Base-by-base conservation (phyloP, 1,284 basidiomycete species). In the Lignosus rhinocerotis region DNA sequence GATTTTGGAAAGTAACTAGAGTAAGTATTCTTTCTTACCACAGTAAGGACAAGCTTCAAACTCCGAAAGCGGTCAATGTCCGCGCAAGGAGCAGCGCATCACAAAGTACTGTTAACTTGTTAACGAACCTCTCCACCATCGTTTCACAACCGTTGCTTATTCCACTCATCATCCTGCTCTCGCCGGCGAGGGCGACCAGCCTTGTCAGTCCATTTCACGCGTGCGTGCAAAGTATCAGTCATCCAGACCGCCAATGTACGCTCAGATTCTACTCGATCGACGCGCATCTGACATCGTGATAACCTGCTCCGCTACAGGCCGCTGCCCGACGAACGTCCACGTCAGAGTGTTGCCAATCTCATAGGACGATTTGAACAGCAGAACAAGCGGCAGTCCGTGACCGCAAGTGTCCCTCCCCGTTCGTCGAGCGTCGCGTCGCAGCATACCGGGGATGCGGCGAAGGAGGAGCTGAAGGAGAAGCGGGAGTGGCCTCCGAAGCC, bases 321-420 rank as follows among this genome's bases (percentile, higher is more conserved):
- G 55, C 75, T 91, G 60, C 90, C 90, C 72, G 90, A 92, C 79
- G 90, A 92, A 76, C 83, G 87, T 69, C 90, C 90, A 51, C 86
- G 90, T 61, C 81, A 81, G 70, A 90, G 86, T 68, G 90, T 92
- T 53, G 90, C 90, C 61, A 92, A 91, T 70, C 86, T 92, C 74
- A 92, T 92, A 68, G 90, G 89, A 47, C 82, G 87, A 58, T 92
- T 92, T 66, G 90, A 92, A 71, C 87, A 83, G 68, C 87, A 90
- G 74, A 84, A 78, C 57, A 91, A 90, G 72, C 81, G 83, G 47
- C 79, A 81, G 60, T 73, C 81, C 5, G 49, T 67, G 9, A 63
- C 72, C 5, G 69, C 76, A 21, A 64, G 65, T 42, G 59, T 70
- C 25, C 73, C 78, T 47, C 70, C 74, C n/a, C 83, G 88, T 51